Evolutionary conservation across 768 basidiomycete species (phyloP).

Genomic region (Lactarius quietus): DNA sequence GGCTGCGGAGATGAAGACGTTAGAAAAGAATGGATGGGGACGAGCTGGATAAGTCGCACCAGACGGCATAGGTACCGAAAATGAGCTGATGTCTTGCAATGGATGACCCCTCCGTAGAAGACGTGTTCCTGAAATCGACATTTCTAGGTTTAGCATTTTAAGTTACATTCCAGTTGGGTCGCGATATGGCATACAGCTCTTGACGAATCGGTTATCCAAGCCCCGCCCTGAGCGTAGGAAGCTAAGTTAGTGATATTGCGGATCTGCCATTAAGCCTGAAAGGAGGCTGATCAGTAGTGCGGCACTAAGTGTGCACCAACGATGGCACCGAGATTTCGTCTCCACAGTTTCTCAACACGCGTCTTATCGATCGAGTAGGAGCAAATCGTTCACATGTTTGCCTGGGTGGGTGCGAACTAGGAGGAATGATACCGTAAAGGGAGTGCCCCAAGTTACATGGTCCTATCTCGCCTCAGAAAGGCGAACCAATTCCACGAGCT

Average conservation of each 20-base stretch:
- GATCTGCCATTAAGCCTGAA: background rate
- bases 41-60: background rate
- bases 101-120: background rate
- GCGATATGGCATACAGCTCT: constrained; percentile 1
- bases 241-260: background rate
- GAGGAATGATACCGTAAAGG: background rate
- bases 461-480: background rate
- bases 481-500: background rate
- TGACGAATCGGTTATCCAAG: background rate
- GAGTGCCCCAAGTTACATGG: background rate
- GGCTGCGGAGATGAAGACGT: constrained; percentile 3
- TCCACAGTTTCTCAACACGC: constrained; percentile 2
- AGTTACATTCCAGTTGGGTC: background rate
- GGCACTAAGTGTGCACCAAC: background rate
- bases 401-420: background rate
- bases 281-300: constrained; percentile 12
- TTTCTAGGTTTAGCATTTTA: constrained; percentile 24
- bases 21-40: background rate
- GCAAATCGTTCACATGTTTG: constrained; percentile 1
- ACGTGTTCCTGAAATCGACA: constrained; percentile 7
- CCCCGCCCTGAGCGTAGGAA: background rate
- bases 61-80: constrained; percentile 12
- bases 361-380: constrained; percentile 17
- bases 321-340: background rate
- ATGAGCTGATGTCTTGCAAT: background rate